Evolutionary conservation across 495 filamentous ascomycete species (phyloP), one percentile per base, ranked within the genome.

Genomic region (Lepidopterella palustris): DNA sequence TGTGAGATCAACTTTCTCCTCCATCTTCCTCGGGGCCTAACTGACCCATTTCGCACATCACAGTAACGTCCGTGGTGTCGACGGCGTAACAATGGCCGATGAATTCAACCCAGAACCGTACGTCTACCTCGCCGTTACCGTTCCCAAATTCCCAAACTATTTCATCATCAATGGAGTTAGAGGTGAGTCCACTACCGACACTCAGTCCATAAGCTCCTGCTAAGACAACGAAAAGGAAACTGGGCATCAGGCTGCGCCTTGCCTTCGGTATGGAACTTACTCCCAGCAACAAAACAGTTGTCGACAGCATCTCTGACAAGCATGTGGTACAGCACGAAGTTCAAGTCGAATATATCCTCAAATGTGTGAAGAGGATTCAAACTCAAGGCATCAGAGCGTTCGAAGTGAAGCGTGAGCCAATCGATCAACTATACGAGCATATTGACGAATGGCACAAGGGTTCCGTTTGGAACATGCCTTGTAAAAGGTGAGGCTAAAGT

Each of bases 301-400:
- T 15, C 31, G 6, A 35, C 15, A 35, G 6, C 31, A 35, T 35
- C 15, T 35, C 15, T 35, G n/a, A n/a, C n/a, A n/a, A n/a, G n/a
- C n/a, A n/a, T n/a, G n/a, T n/a, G n/a, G n/a, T n/a, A 5, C 24
- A 28, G 20, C 56, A 58, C 28, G 56, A 58, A 49, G 45, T 58
- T 3, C 45, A 51, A 23, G 60, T 70, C 29, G 67, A 73, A 25
- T 74, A 73, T 54, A 45, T 56, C 4, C 54, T 73, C 61, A 66
- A 75, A 62, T 62, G 58, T 51, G 63, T 74, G 57, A 63, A 64
- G 50, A 74, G 73, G 58, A 72, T 74, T 23, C 69, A 72, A 57
- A 62, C 59, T 10, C 6, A 58, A 51, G 28, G 45, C 2, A 58
- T 58, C 21, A 9, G 39, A 20, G 56, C 56, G 5, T 28, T 58